Evolutionary conservation across 2,329 filamentous ascomycete genomes (phyloP), one percentile per base, ranked within the genome.

Genomic region (Colletotrichum viniferum): DNA sequence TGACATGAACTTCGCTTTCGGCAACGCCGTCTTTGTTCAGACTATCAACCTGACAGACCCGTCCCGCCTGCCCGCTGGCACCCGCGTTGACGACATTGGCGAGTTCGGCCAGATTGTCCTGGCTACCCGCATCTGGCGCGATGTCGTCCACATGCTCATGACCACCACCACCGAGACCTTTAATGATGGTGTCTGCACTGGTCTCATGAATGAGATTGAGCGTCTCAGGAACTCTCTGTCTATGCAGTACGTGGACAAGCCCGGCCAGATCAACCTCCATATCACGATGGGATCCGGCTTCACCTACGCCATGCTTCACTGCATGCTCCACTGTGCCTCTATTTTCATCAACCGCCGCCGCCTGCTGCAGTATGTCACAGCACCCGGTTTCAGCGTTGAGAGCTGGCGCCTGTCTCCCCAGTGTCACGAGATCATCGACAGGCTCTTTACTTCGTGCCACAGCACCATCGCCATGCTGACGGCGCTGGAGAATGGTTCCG

Each of bases 251-350:
- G 86, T 90, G 76, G 90, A 92, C 79, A 92, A 92, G 82, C 88
- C 89, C 0, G 89, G 88, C 52, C 90, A 92, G 82, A 90, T 92
- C 80, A 90, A 88, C 79, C 84, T 92, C 7, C 90, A 92, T 81
- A 91, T 92, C 80, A 92, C 90, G 24, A 92, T 92, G 90, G 90
- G 90, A 43, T 91, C 90, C 60, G 90, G 90, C 71, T 90, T 90
- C 79, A 92, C 90, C 0, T 92, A 90, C 80, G 90, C 90, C 77
- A 91, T 92, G 89, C 86, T 92, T 66, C 90, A 92, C 81, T 91
- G 89, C 72, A 87, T 92, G 26, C 85, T 92, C 24, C 90, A 92
- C 80, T 92, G 90, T 78, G 89, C 90, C 12, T 90, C 89, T 32
- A 89, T 92, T 77, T 92, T 92, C 81, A 88, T 92, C 62, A 90